Evolutionary conservation across 208 protist genomes (phyloP).

Genomic region (Trichomonas gallinae): DNA sequence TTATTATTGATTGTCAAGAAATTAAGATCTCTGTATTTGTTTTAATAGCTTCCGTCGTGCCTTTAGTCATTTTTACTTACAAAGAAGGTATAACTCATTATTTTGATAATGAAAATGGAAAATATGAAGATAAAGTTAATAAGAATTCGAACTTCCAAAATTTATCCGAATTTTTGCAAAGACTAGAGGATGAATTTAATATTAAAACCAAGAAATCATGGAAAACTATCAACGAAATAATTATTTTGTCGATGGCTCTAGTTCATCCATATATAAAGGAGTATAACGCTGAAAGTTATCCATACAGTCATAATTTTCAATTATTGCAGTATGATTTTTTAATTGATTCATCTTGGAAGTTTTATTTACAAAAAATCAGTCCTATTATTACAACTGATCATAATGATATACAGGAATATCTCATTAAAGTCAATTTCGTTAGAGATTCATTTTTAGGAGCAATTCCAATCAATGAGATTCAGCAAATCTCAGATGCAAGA

Average conservation of each 20-base stretch:
- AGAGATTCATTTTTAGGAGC: not conserved
- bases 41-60: not conserved
- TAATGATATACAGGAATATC: not conserved
- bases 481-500: not conserved
- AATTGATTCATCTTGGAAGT: not conserved
- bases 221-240: not conserved
- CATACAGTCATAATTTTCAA: not conserved
- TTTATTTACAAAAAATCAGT: not conserved
- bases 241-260: not conserved
- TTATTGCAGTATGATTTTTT: not conserved
- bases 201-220: not conserved
- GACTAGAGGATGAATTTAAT: not conserved
- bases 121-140: not conserved
- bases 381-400: not conserved
- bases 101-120: not conserved
- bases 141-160: not conserved
- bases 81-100: not conserved
- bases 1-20: not conserved
- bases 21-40: not conserved
- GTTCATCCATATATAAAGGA: not conserved
- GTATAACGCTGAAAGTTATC: not conserved
- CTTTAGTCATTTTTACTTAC: not conserved
- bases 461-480: not conserved
- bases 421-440: not conserved
- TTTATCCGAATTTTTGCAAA: not conserved